These are phyloP conservation scores for Bonnemaisonia californica DNA, from an alignment of 31 red algal genomes.

Conservation along the genomic window DNA sequence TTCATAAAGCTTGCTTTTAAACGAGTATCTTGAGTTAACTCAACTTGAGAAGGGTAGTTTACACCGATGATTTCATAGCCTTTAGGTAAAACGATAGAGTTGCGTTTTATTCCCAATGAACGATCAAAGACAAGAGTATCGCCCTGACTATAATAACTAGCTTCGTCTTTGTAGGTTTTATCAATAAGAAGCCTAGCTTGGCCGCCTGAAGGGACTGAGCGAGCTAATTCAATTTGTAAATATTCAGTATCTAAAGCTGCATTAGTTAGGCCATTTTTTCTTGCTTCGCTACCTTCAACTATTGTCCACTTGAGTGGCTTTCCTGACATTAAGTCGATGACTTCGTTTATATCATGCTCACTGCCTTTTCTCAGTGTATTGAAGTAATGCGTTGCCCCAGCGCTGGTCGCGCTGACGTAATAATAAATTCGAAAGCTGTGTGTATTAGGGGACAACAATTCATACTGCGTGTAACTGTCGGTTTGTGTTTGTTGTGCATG, in stretches of 20 bases:
- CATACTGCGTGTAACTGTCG: no score
- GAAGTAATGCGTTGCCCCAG: not conserved
- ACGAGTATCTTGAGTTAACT: not conserved
- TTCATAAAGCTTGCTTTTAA: not conserved
- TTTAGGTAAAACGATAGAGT: not conserved
- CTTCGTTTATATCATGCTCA: not conserved
- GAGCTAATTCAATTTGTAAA: not conserved
- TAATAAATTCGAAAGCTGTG: not conserved
- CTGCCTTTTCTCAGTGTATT: not conserved
- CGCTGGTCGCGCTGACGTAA: not conserved
- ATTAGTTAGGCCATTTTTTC: not conserved
- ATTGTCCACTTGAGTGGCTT: not conserved
- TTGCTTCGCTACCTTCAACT: not conserved
- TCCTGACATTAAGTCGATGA: not conserved
- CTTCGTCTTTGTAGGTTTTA: not conserved
- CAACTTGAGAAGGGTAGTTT: not conserved
- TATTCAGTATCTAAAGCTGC: not conserved
- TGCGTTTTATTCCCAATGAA: not conserved
- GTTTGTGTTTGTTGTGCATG: no score
- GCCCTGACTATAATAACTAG: not conserved
- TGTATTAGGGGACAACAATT: not conserved
- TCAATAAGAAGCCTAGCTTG: not conserved
- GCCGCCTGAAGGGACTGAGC: not conserved
- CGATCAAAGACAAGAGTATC: not conserved
- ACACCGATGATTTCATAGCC: not conserved